Percentiles rank a stretch among this genome's conserved stretches.
phyloP scores from a whole-genome alignment of 1,284 basidiomycete species.

The Pyrrhoderma noxium region DNA sequence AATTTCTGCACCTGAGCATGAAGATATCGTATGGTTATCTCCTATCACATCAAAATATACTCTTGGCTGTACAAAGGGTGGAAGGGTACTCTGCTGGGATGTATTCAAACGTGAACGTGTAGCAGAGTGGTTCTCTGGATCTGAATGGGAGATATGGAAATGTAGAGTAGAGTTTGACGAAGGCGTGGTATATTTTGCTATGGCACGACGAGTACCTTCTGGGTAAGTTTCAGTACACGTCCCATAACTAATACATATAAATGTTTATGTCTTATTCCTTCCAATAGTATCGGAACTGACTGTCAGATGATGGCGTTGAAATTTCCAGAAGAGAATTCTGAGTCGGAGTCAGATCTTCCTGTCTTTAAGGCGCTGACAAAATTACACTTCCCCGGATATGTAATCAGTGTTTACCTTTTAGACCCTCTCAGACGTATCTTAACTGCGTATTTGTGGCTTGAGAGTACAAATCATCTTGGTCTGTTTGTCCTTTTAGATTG shows the following conservation, averaged over 20 bases:
- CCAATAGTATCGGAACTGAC: slow-evolving; percentile 10
- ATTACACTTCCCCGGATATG: slow-evolving; percentile 57
- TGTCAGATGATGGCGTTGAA: slow-evolving; percentile 17
- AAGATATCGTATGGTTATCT: slow-evolving; percentile 68
- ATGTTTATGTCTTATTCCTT: neutral
- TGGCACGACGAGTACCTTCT: slow-evolving; percentile 57
- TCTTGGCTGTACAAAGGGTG: slow-evolving; percentile 63
- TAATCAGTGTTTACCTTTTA: slow-evolving; percentile 71
- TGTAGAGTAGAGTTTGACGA: slow-evolving; percentile 68
- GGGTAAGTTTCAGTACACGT: neutral
- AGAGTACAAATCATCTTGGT: slow-evolving; percentile 41
- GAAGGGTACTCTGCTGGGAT: slow-evolving; percentile 73
- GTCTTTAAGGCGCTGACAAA: slow-evolving; percentile 48
- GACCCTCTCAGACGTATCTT: slow-evolving; percentile 55
- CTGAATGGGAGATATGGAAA: slow-evolving; percentile 69
- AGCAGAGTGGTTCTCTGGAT: slow-evolving; percentile 58
- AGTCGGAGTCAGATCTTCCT: slow-evolving; percentile 24
- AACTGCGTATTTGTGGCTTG: slow-evolving; percentile 59
- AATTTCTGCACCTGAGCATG: slow-evolving; percentile 52
- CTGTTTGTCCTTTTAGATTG: slow-evolving; percentile 63
- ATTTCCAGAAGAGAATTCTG: slow-evolving; percentile 11
- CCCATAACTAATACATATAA: too few species aligned
- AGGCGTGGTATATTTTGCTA: slow-evolving; percentile 62
- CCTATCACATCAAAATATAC: slow-evolving; percentile 68
- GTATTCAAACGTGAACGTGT: slow-evolving; percentile 49